Evolutionary conservation across 1,284 basidiomycete species (phyloP).

Genomic region (Ceratobasidium sp.): DNA sequence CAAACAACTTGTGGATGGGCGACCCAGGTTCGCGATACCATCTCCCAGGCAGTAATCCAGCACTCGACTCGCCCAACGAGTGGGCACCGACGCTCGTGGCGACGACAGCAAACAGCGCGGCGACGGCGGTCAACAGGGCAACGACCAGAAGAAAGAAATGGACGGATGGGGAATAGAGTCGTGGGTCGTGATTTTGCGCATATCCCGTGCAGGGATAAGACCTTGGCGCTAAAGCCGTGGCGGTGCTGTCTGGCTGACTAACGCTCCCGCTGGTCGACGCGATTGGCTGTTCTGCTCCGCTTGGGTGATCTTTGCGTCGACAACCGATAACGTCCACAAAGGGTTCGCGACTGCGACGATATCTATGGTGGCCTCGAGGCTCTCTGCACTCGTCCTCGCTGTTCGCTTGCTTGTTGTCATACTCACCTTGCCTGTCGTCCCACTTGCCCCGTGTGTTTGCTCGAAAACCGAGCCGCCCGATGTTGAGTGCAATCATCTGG

Average conservation of each 20-base stretch:
- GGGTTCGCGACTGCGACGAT: no score
- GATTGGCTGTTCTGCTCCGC: not conserved
- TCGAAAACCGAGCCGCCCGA: no score
- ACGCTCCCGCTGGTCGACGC: not conserved
- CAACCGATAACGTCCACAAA: no score
- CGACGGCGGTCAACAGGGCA: conserved; percentile 8
- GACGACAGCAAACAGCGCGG: not conserved
- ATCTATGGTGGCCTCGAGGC: no score
- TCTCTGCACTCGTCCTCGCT: no score
- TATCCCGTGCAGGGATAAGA: not conserved
- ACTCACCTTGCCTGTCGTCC: no score
- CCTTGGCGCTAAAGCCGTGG: conserved; percentile 9
- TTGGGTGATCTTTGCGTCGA: not conserved
- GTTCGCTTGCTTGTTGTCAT: no score
- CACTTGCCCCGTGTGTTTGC: no score
- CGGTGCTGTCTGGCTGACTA: not conserved
- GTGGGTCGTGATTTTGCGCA: not conserved
- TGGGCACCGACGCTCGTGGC: not conserved
- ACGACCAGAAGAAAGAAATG: not conserved
- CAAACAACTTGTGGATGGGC: conserved; percentile 70
- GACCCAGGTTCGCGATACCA: conserved; percentile 62
- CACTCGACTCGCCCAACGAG: not conserved
- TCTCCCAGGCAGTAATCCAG: conserved; percentile 55
- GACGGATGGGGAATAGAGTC: not conserved
- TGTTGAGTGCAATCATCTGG: no score